phyloP scores from a whole-genome alignment of 805 yeast genomes.

The Zygosaccharomyces kombuchaensis region DNA sequence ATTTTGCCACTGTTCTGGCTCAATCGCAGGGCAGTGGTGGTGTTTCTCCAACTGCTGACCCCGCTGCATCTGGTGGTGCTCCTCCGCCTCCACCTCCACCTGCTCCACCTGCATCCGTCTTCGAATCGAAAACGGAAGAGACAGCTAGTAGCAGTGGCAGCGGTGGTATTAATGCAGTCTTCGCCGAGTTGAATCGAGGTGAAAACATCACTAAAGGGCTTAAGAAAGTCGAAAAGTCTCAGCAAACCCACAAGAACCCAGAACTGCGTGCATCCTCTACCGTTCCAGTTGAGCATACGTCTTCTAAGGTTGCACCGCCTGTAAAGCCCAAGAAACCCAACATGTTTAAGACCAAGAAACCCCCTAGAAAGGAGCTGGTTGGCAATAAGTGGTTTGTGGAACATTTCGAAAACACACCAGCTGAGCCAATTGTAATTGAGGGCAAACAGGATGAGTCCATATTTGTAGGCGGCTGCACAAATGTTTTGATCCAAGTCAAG shows the following conservation, averaged over 20 bases:
- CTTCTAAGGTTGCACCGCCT: slow-evolving; percentile 50
- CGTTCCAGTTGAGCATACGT: slow-evolving; percentile 38
- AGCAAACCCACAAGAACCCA: slow-evolving; percentile 93
- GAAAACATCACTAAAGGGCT: slow-evolving; percentile 76
- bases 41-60: slow-evolving; percentile 23
- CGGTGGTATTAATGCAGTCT: slow-evolving; percentile 80
- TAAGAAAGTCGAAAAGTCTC: slow-evolving; percentile 87
- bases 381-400: slow-evolving; percentile 90
- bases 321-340: slow-evolving; percentile 81
- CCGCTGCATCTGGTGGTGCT: slow-evolving; percentile 32
- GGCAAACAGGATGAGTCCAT: slow-evolving; percentile 85
- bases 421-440: slow-evolving; percentile 55
- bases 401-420: slow-evolving; percentile 57
- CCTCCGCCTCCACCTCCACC: slow-evolving; percentile 38
- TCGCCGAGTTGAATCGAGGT: slow-evolving; percentile 86
- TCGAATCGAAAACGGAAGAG: slow-evolving; percentile 38
- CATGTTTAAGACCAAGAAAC: slow-evolving; percentile 47
- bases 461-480: slow-evolving; percentile 76
- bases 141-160: slow-evolving; percentile 24
- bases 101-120: slow-evolving; percentile 60
- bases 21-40: slow-evolving; percentile 14
- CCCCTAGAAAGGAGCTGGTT: slow-evolving; percentile 64
- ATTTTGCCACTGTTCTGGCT: slow-evolving; percentile 41
- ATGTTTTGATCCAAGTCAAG: slow-evolving; percentile 70
- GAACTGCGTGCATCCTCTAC: slow-evolving; percentile 58